These are phyloP conservation scores for Barnettozyma siamensis DNA, from an alignment of 805 yeast genomes.

Conservation along the genomic window DNA sequence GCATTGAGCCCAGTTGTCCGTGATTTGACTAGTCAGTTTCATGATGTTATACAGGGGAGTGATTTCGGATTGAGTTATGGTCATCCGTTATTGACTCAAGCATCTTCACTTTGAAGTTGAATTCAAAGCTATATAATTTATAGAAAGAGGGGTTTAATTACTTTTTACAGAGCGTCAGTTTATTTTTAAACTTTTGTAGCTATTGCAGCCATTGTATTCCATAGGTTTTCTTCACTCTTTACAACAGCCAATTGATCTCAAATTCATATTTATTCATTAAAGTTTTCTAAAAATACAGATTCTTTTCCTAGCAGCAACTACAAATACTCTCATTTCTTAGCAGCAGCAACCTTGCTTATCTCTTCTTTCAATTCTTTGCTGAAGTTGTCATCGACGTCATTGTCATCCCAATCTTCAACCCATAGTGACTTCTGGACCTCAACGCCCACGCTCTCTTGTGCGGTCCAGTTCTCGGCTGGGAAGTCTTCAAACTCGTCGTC, in stretches of 20 bases:
- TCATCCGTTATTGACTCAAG: background rate
- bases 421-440: slow-evolving; percentile 61
- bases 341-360: slow-evolving; percentile 21
- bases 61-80: slow-evolving; percentile 3
- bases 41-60: background rate
- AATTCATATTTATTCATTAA: no score
- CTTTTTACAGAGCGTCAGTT: no score
- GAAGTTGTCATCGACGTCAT: slow-evolving; percentile 88
- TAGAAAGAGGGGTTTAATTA: no score
- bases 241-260: no score
- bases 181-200: no score
- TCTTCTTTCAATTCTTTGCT: slow-evolving; percentile 56
- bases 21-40: slow-evolving; percentile 1
- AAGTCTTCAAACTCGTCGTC: slow-evolving; percentile 98
- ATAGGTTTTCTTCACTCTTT: no score
- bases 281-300: slow-evolving; percentile 1
- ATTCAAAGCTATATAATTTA: no score
- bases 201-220: no score
- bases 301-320: background rate
- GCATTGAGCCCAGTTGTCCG: background rate
- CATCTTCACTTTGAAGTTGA: no score
- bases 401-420: slow-evolving; percentile 99
- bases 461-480: slow-evolving; percentile 86
- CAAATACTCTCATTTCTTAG: slow-evolving; percentile 10
- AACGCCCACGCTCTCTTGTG: slow-evolving; percentile 44